These are phyloP conservation scores for Didymella glomerata DNA, from an alignment of 2,329 filamentous ascomycete genomes.

Conservation along the genomic window DNA sequence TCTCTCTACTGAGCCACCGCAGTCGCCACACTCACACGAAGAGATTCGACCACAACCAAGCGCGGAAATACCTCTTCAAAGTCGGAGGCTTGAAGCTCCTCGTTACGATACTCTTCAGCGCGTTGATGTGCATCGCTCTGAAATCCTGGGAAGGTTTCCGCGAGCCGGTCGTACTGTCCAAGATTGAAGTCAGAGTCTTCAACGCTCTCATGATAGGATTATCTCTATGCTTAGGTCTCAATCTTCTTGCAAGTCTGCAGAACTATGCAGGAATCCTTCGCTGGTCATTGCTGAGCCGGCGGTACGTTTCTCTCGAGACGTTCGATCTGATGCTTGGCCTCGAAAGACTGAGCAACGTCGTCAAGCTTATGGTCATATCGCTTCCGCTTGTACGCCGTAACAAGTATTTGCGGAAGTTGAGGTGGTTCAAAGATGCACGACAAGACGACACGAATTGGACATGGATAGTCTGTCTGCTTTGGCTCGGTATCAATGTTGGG, in stretches of 20 bases:
- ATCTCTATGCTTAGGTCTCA: conserved; percentile 47
- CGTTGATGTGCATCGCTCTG: conserved; percentile 39
- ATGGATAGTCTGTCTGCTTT: conserved; percentile 45
- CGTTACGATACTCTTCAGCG: conserved; percentile 43
- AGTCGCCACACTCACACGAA: conserved; percentile 31
- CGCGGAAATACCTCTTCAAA: conserved; percentile 40
- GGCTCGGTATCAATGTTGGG: conserved; percentile 46
- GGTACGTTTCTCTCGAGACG: conserved; percentile 45
- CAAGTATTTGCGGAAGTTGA: conserved; percentile 35
- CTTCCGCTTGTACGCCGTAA: conserved; percentile 39
- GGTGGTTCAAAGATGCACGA: conserved; percentile 43
- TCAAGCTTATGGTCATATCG: conserved; percentile 47
- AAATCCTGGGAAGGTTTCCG: conserved; percentile 44
- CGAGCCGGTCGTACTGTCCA: conserved; percentile 35
- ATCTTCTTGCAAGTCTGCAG: conserved; percentile 46
- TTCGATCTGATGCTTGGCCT: conserved; percentile 49
- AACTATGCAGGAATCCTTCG: conserved; percentile 46
- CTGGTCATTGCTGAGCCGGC: conserved; percentile 46
- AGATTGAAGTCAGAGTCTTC: conserved; percentile 42
- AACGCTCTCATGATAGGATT: conserved; percentile 47
- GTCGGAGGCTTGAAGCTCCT: conserved; percentile 38
- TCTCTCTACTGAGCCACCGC: conserved; percentile 25
- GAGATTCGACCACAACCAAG: conserved; percentile 44
- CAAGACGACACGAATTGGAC: conserved; percentile 45
- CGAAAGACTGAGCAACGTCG: conserved; percentile 43